Percentiles rank a stretch among this genome's conserved stretches.
Evolutionary conservation across 164 flowering plant species (phyloP).

Genomic region (Magnolia changhungtana): DNA sequence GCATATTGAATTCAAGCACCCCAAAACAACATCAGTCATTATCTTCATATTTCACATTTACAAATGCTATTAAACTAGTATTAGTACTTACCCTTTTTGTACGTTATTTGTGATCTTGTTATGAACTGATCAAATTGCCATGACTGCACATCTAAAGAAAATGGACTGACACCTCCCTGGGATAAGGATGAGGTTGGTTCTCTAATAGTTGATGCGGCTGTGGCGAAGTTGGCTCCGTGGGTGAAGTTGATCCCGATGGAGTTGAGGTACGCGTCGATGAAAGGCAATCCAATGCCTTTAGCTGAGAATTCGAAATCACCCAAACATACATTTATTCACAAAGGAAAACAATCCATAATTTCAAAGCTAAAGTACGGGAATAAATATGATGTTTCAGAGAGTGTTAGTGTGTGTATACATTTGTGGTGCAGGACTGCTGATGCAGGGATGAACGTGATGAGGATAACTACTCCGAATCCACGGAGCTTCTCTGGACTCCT

Average conservation of each 20-base stretch:
- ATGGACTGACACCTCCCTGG: conserved; percentile 56
- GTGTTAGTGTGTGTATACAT: too few relatives aligned
- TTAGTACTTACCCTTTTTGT: conserved; percentile 21
- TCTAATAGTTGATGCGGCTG: conserved; percentile 39
- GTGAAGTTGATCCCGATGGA: conserved; percentile 59
- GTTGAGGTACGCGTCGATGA: conserved; percentile 49
- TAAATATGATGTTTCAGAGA: too few relatives aligned
- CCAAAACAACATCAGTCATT: background rate
- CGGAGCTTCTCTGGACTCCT: too few relatives aligned
- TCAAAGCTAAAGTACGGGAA: too few relatives aligned
- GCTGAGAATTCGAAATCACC: conserved; percentile 26
- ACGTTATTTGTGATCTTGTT: conserved; percentile 28
- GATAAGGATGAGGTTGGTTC: conserved; percentile 42
- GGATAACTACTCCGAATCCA: too few relatives aligned
- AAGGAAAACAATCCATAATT: too few relatives aligned
- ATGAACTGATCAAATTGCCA: conserved; percentile 40
- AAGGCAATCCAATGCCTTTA: conserved; percentile 42
- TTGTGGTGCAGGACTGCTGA: too few relatives aligned
- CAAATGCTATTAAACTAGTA: background rate
- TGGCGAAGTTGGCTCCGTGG: conserved; percentile 61
- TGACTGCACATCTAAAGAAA: conserved; percentile 49
- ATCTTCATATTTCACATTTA: background rate
- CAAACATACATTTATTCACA: too few relatives aligned
- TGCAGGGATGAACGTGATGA: too few relatives aligned
- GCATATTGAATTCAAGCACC: background rate